Evolutionary conservation across 169 alveolate genomes (phyloP).

Genomic region (Babesia bovis): DNA sequence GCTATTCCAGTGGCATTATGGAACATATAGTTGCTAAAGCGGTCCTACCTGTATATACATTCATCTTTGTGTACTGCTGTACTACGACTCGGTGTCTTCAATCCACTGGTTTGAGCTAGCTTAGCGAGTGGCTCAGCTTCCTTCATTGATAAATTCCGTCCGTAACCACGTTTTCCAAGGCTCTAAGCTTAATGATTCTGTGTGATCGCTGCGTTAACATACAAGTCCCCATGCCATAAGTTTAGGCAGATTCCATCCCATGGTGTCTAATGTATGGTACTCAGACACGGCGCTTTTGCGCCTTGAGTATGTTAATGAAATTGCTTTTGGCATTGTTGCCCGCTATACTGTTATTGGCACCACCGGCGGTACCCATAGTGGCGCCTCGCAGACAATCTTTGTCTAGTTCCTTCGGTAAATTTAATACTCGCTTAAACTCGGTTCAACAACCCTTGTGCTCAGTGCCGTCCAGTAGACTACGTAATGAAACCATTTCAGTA

Average conservation of each 20-base stretch:
- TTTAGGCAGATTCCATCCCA: not conserved
- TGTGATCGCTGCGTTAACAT: not conserved
- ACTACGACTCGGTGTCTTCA: conserved; percentile 10
- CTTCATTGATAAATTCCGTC: not conserved
- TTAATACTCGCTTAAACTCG: not conserved
- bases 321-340: not conserved
- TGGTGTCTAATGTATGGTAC: not conserved
- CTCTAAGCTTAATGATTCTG: not conserved
- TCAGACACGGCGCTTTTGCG: not conserved
- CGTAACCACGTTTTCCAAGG: not conserved
- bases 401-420: too few relatives aligned
- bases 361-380: not conserved
- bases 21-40: not conserved
- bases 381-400: not conserved
- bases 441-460: not conserved
- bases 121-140: not conserved
- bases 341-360: not conserved
- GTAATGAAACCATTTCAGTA: conserved; percentile 22
- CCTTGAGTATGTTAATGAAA: not conserved
- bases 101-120: not conserved
- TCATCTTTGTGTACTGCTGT: conserved; percentile 25
- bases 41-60: conserved; percentile 31
- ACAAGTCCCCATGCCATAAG: not conserved
- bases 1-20: too few relatives aligned
- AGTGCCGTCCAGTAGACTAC: not conserved